Percentiles rank a stretch among this genome's conserved stretches.
These are phyloP conservation scores for Sarocladiaceae sp. DNA, from an alignment of 2,329 filamentous ascomycete genomes.

Conservation along the genomic window DNA sequence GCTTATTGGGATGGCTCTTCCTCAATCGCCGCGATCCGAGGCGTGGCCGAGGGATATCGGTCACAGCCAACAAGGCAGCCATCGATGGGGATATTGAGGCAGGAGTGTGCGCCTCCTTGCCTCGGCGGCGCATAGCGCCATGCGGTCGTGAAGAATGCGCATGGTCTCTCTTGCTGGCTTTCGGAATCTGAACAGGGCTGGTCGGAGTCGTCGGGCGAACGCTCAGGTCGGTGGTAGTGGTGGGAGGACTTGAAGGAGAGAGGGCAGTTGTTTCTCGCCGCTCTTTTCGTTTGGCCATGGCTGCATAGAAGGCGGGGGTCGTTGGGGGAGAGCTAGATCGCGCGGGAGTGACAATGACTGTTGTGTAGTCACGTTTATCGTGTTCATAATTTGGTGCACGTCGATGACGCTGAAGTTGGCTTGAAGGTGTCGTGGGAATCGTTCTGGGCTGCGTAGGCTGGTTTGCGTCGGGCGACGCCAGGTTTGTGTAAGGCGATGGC, in stretches of 20 bases:
- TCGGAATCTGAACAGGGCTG: conserved; percentile 53
- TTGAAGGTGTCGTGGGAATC: conserved; percentile 3
- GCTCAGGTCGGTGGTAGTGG: conserved; percentile 22
- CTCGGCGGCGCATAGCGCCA: conserved; percentile 30
- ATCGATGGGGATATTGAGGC: conserved; percentile 56
- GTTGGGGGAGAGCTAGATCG: conserved; percentile 5
- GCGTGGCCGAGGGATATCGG: conserved; percentile 51
- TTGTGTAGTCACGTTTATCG: conserved; percentile 1
- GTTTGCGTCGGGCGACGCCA: background rate
- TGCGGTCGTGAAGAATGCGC: conserved; percentile 29
- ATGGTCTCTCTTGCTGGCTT: conserved; percentile 34
- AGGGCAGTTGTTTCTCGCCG: conserved; percentile 23
- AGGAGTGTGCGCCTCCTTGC: conserved; percentile 43
- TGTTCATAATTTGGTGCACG: conserved; percentile 13
- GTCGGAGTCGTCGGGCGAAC: conserved; percentile 32
- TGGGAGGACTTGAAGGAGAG: conserved; percentile 22
- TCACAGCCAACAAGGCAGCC: conserved; percentile 57
- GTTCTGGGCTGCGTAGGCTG: conserved; percentile 8
- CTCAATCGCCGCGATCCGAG: conserved; percentile 28
- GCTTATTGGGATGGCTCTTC: conserved; percentile 21
- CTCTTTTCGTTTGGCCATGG: conserved; percentile 31
- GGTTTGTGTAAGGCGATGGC: background rate
- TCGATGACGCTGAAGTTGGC: conserved; percentile 7
- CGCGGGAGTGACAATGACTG: conserved; percentile 5
- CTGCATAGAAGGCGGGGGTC: conserved; percentile 19